Evolutionary conservation across 2,329 filamentous ascomycete genomes (phyloP), one percentile per base, ranked within the genome.

Genomic region (Blastomyces silverae): DNA sequence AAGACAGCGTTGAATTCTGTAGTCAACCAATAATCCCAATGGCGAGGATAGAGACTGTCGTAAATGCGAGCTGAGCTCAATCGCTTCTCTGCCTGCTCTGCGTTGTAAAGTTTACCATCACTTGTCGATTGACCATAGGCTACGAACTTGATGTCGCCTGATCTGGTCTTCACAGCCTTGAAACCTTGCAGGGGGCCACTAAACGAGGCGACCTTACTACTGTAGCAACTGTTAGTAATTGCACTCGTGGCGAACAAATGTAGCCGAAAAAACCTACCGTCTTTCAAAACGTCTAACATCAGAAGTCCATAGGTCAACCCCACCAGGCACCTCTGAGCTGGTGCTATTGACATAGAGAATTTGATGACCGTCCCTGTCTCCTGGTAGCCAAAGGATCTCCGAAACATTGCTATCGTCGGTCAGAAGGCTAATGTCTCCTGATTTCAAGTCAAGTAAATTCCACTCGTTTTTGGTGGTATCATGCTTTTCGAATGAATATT

Each of bases 401-500:
- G 84, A 86, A 62, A 87, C 86, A 64, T 82, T 81, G 31, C 82
- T 73, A 67, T 90, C 85, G 62, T 88, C 83, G 58, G 85, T 88
- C 13, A 96, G 79, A 15, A 87, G 76, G 3, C 81, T 84, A 3
- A 87, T 87, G 61, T 88, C 82, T 44, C 88, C 87, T 8, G 84
- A 85, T 57, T 83, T 79, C 65, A 92, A 81, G 69, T 93, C 86
- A 52, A 96, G 79, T 34, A 93, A 69, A 89, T 87, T 78, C 92
- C 87, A 66, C 80, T 82, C 73, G 8, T 73, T 75, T 5, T 82
- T 84, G 37, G 52, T 65, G 73, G 88, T 89, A 58, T 82, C 81
- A 73, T 95, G 91, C 0, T 85, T 82, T 50, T 89, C 82, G 75
- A 96, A 96, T 5, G 87, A 92, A 76, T 96, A 96, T 1, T 87